Percentiles rank a stretch among this genome's conserved stretches.
These are phyloP conservation scores for Gymnopus androsaceus DNA, from an alignment of 1,284 basidiomycete genomes.

Conservation along the genomic window DNA sequence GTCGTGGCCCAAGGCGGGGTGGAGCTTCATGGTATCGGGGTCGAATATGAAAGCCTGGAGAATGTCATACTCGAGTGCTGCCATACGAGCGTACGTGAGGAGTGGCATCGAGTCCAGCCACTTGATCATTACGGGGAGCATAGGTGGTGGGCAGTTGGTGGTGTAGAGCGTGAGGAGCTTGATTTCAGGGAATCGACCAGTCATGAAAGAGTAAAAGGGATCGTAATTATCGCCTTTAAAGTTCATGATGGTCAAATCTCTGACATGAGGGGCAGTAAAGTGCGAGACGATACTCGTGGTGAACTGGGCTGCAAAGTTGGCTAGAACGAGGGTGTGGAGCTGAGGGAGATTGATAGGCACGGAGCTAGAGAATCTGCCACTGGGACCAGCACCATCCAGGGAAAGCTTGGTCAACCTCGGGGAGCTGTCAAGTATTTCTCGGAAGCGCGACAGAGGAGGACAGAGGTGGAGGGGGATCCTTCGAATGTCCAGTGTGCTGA, in stretches of 20 bases:
- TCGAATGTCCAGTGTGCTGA: conserved; percentile 62
- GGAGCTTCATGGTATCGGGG: conserved; percentile 27
- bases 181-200: conserved; percentile 47
- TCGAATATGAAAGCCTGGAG: conserved; percentile 48
- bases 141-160: conserved; percentile 34
- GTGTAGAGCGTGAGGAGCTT: conserved; percentile 51
- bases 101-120: conserved; percentile 57
- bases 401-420: conserved; percentile 52
- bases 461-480: conserved; percentile 51
- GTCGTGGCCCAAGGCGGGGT: neutral
- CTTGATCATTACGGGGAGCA: conserved; percentile 35
- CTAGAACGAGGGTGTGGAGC: conserved; percentile 52
- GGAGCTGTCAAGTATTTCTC: conserved; percentile 49
- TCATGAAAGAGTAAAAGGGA: conserved; percentile 44
- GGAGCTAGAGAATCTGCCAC: conserved; percentile 23
- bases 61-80: conserved; percentile 38
- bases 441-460: conserved; percentile 50
- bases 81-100: conserved; percentile 50
- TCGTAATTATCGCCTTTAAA: conserved; percentile 51
- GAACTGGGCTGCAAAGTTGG: conserved; percentile 50
- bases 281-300: conserved; percentile 46
- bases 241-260: conserved; percentile 55
- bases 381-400: conserved; percentile 61
- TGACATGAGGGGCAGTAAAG: conserved; percentile 52
- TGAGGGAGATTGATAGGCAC: conserved; percentile 30